These are phyloP conservation scores for Cladosporium austrohemisphaericum DNA, from an alignment of 2,329 filamentous ascomycete species.

Conservation along the genomic window DNA sequence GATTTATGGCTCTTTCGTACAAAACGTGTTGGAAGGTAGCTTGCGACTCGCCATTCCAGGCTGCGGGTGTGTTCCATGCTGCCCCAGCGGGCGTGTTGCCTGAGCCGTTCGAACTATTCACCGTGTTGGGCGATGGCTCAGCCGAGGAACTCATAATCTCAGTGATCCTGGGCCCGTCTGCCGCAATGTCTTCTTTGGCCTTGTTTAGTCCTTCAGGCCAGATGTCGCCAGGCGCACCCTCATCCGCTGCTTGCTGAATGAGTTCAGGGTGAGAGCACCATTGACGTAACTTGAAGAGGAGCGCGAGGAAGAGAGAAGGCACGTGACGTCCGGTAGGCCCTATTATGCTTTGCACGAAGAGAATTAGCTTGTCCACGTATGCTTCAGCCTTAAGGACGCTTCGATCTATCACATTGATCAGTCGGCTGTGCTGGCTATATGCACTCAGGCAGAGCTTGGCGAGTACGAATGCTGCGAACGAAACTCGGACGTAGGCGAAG, in stretches of 20 bases:
- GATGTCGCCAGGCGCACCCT: constrained; percentile 13
- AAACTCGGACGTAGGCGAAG: constrained; percentile 67
- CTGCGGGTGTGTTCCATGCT: constrained; percentile 10
- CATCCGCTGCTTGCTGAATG: constrained; percentile 15
- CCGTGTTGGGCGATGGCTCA: constrained; percentile 3
- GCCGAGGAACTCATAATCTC: constrained; percentile 4
- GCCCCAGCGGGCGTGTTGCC: neutral
- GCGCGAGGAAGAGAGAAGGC: constrained; percentile 28
- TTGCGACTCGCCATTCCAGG: constrained; percentile 1
- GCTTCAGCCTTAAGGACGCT: constrained; percentile 62
- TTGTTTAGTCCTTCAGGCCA: constrained; percentile 16
- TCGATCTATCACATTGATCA: constrained; percentile 66
- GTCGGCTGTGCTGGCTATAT: constrained; percentile 59
- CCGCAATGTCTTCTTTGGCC: constrained; percentile 2
- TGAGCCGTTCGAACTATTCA: neutral
- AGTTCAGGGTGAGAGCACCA: constrained; percentile 29
- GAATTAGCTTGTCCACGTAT: constrained; percentile 67
- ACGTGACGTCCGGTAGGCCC: constrained; percentile 33
- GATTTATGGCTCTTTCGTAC: neutral
- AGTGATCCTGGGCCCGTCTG: neutral
- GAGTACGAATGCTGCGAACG: constrained; percentile 67
- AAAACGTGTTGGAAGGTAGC: neutral
- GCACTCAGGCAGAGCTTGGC: constrained; percentile 72
- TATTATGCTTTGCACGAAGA: constrained; percentile 63
- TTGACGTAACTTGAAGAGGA: constrained; percentile 30